Conservation (phyloP, 768 basidiomycete genomes). For the Auriscalpium microsporum region DNA sequence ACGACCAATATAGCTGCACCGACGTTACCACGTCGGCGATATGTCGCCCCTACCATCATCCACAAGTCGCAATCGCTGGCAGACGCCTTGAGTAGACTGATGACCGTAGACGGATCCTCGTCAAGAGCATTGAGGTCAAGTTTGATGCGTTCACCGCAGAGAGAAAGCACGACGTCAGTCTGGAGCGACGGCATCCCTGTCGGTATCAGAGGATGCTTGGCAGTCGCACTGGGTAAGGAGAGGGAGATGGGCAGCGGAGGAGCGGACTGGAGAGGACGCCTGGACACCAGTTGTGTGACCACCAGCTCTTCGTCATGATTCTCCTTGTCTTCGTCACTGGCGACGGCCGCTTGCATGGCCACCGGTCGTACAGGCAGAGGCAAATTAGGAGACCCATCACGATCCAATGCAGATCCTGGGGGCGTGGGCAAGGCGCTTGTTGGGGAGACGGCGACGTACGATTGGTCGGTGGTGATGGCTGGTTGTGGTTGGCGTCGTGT, state of each 20-base stretch:
- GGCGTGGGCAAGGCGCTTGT: background rate
- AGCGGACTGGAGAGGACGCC: background rate
- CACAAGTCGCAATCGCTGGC: slow-evolving; percentile 43
- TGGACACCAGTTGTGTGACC: too few relatives aligned
- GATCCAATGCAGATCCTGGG: background rate
- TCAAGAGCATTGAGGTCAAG: slow-evolving; percentile 37
- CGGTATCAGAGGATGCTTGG: background rate
- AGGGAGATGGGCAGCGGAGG: background rate
- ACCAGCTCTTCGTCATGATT: background rate
- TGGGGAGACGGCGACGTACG: background rate
- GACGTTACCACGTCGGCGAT: slow-evolving; percentile 42
- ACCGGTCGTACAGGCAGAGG: background rate
- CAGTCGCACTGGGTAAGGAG: background rate
- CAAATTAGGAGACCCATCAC: background rate
- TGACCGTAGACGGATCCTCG: slow-evolving; percentile 36
- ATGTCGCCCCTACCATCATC: slow-evolving; percentile 47
- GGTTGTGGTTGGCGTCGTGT: background rate
- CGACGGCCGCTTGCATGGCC: too few relatives aligned
- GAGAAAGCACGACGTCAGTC: slow-evolving; percentile 8
- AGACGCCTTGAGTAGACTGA: slow-evolving; percentile 36
- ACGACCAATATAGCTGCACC: slow-evolving; percentile 36
- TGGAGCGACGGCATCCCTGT: slow-evolving; percentile 6
- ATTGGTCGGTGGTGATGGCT: background rate
- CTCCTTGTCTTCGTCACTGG: background rate
- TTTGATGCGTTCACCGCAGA: slow-evolving; percentile 7